Conservation (phyloP, 2,329 filamentous ascomycete species). For the Paramyrothecium roridum region DNA sequence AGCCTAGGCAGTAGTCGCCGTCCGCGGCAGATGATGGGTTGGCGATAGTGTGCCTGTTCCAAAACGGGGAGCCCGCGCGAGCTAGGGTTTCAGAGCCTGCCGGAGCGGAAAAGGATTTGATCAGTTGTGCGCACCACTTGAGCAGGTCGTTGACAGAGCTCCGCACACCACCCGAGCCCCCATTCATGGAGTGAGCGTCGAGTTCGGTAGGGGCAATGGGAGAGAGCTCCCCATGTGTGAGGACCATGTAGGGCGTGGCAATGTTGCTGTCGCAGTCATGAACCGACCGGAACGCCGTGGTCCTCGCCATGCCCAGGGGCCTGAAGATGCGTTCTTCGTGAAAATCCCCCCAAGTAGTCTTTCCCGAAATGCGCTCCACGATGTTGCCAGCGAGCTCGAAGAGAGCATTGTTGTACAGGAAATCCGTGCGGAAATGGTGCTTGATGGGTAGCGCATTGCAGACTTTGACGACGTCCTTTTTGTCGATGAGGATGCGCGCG, state of each 20-base stretch:
- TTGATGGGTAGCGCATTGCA: background rate
- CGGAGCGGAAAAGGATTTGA: too few species aligned
- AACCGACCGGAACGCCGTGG: background rate
- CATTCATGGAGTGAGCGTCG: background rate
- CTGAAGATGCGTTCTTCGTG: background rate
- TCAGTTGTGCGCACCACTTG: too few species aligned
- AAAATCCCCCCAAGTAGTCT: background rate
- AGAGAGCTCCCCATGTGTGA: background rate
- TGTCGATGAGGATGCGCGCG: background rate
- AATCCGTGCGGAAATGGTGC: background rate
- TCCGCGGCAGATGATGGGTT: too few species aligned
- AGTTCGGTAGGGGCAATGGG: background rate
- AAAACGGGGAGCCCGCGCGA: background rate
- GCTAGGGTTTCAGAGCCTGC: background rate
- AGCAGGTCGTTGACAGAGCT: background rate
- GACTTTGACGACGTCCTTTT: background rate
- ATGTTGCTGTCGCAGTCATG: background rate
- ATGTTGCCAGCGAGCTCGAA: background rate
- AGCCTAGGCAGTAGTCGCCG: too few species aligned
- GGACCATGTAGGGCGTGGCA: background rate
- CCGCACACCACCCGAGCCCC: background rate
- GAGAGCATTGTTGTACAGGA: background rate
- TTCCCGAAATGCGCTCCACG: background rate
- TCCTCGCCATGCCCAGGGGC: background rate
- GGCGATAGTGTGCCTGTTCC: too few species aligned